Conservation (phyloP, 2,329 filamentous ascomycete species). For the Coccinonectria pachysandricola region DNA sequence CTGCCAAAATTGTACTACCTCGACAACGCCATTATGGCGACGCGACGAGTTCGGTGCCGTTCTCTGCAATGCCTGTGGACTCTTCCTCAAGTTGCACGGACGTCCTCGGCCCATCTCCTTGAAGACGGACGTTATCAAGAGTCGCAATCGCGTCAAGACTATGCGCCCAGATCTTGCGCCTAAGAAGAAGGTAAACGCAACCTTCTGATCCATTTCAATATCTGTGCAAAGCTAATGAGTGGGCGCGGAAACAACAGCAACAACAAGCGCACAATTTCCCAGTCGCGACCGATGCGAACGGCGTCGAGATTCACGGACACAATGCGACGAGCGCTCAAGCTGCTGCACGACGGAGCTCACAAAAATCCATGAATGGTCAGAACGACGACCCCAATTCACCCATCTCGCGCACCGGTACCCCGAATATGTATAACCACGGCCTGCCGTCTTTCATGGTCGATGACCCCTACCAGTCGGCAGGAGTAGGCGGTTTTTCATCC, state of each 20-base stretch:
- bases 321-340: slow-evolving; percentile 44
- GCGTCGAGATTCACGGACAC: slow-evolving; percentile 44
- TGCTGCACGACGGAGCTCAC: slow-evolving; percentile 49
- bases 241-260: slow-evolving; percentile 22
- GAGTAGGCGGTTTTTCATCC: slow-evolving; percentile 38
- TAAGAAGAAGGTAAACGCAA: slow-evolving; percentile 63
- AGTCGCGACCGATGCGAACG: slow-evolving; percentile 40
- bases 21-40: slow-evolving; percentile 92
- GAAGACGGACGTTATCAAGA: slow-evolving; percentile 99
- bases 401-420: slow-evolving; percentile 69
- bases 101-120: slow-evolving; percentile 87
- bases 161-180: slow-evolving; percentile 65
- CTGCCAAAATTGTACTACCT: slow-evolving; percentile 93
- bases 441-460: slow-evolving; percentile 73
- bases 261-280: slow-evolving; percentile 31
- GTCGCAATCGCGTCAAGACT: slow-evolving; percentile 94
- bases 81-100: slow-evolving; percentile 95
- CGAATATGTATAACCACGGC: slow-evolving; percentile 63
- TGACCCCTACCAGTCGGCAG: slow-evolving; percentile 52
- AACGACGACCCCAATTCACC: slow-evolving; percentile 69
- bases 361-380: slow-evolving; percentile 62
- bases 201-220: not conserved
- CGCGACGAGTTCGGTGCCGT: slow-evolving; percentile 93
- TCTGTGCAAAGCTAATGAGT: slow-evolving; percentile 4
- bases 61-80: slow-evolving; percentile 94